Evolutionary conservation across 2,329 filamentous ascomycete genomes (phyloP).

Genomic region (Colletotrichum sp.): DNA sequence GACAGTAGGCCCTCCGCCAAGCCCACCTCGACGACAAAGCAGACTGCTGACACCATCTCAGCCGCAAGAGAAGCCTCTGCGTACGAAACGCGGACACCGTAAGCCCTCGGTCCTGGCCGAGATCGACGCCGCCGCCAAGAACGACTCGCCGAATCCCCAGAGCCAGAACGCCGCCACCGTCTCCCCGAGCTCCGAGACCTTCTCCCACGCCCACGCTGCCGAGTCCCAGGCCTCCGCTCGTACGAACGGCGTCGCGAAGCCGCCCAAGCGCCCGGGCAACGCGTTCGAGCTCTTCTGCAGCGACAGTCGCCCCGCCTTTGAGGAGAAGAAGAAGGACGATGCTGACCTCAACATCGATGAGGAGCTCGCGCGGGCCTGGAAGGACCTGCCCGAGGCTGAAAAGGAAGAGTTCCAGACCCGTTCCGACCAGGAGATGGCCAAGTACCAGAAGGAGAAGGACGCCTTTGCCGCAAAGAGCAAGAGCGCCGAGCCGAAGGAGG

Average conservation of each 20-base stretch:
- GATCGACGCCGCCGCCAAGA: conserved; percentile 44
- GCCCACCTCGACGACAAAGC: conserved; percentile 23
- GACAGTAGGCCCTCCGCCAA: conserved; percentile 60
- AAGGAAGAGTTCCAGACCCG: conserved; percentile 54
- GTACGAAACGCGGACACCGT: conserved; percentile 75
- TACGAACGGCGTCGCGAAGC: conserved; percentile 46
- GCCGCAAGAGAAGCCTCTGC: conserved; percentile 80
- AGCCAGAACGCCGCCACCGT: conserved; percentile 51
- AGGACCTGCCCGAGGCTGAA: conserved; percentile 53
- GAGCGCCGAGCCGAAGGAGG: conserved; percentile 25
- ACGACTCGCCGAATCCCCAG: conserved; percentile 43
- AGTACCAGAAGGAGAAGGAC: conserved; percentile 50
- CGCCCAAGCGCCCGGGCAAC: conserved; percentile 47
- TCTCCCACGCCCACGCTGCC: conserved; percentile 49
- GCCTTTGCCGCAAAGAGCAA: conserved; percentile 25
- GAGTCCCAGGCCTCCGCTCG: conserved; percentile 35
- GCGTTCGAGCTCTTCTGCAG: conserved; percentile 63
- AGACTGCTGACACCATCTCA: conserved; percentile 37
- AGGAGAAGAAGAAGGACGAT: conserved; percentile 48
- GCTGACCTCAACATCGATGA: conserved; percentile 51
- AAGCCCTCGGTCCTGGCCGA: conserved; percentile 59
- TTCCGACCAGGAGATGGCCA: conserved; percentile 41
- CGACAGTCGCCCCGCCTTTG: conserved; percentile 50
- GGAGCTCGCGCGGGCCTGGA: conserved; percentile 61
- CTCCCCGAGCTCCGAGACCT: conserved; percentile 58